Conservation (phyloP, 371 early-diverging fungal genomes). For the Nosema muscidifuracis region DNA sequence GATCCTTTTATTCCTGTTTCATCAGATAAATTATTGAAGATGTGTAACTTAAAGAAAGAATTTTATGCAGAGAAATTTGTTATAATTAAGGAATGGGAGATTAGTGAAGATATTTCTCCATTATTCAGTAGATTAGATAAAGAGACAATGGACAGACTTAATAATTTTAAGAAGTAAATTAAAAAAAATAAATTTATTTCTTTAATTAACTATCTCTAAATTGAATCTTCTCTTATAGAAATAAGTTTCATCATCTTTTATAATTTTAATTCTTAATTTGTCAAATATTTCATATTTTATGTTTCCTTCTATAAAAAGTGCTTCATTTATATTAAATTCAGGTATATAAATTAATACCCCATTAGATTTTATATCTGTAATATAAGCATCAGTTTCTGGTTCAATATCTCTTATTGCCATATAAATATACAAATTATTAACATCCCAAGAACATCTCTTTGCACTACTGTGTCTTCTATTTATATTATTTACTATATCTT, state of each 20-base stretch:
- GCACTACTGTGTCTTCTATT: constrained; percentile 88
- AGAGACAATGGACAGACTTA: neutral
- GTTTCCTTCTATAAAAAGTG: neutral
- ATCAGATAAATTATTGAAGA: constrained; percentile 22
- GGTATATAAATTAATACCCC: constrained; percentile 70
- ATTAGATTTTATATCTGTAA: constrained; percentile 78
- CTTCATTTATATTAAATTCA: constrained; percentile 41
- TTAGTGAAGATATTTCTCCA: constrained; percentile 13
- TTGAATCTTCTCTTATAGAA: constrained; percentile 34
- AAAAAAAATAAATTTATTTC: no score
- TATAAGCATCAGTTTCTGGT: constrained; percentile 73
- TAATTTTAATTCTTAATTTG: constrained; percentile 34
- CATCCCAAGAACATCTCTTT: constrained; percentile 79
- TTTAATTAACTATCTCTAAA: neutral
- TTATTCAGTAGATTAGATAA: constrained; percentile 10
- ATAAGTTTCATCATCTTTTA: constrained; percentile 40
- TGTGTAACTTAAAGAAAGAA: constrained; percentile 20
- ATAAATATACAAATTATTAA: constrained; percentile 82
- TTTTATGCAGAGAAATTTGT: neutral
- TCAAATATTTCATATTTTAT: constrained; percentile 38
- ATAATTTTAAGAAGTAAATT: constrained; percentile 5
- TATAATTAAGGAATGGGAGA: constrained; percentile 7
- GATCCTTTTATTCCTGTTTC: constrained; percentile 87
- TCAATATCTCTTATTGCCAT: constrained; percentile 79
- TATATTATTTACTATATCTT: constrained; percentile 65